phyloP scores from a whole-genome alignment of 169 alveolate genomes.

The Miamiensis avidus region DNA sequence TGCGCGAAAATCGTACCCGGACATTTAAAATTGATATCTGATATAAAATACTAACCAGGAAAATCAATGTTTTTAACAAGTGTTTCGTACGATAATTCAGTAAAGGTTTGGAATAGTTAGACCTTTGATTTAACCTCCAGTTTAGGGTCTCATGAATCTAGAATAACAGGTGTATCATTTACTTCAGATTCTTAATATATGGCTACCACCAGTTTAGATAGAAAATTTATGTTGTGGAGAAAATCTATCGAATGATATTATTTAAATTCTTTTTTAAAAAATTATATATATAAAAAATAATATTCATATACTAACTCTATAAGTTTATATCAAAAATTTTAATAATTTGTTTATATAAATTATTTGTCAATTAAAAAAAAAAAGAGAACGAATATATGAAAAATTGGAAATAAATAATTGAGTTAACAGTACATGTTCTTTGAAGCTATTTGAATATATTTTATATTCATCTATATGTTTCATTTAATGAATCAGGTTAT shows the following conservation, averaged over 20 bases:
- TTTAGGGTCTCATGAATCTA: conserved; percentile 54
- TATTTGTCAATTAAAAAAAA: too few relatives aligned
- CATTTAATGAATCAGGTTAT: too few relatives aligned
- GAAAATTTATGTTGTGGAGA: conserved; percentile 68
- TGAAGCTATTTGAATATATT: too few relatives aligned
- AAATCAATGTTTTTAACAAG: conserved; percentile 56
- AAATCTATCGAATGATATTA: neutral
- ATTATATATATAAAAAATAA: too few relatives aligned
- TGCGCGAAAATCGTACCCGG: conserved; percentile 75
- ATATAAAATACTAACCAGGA: conserved; percentile 56
- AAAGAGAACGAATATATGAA: too few relatives aligned
- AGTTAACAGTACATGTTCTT: too few relatives aligned
- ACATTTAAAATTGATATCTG: conserved; percentile 76
- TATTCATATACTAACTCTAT: too few relatives aligned
- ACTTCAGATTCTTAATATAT: conserved; percentile 36
- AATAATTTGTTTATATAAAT: too few relatives aligned
- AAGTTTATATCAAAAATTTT: too few relatives aligned
- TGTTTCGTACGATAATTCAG: conserved; percentile 73
- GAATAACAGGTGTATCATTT: conserved; percentile 42
- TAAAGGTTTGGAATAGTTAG: conserved; percentile 73
- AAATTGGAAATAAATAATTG: too few relatives aligned
- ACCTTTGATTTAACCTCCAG: conserved; percentile 64
- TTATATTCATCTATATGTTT: too few relatives aligned
- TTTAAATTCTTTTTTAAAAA: too few relatives aligned
- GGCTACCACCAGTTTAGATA: conserved; percentile 69